phyloP scores from a whole-genome alignment of 257 asterid species.

The Ilex aquifolium region DNA sequence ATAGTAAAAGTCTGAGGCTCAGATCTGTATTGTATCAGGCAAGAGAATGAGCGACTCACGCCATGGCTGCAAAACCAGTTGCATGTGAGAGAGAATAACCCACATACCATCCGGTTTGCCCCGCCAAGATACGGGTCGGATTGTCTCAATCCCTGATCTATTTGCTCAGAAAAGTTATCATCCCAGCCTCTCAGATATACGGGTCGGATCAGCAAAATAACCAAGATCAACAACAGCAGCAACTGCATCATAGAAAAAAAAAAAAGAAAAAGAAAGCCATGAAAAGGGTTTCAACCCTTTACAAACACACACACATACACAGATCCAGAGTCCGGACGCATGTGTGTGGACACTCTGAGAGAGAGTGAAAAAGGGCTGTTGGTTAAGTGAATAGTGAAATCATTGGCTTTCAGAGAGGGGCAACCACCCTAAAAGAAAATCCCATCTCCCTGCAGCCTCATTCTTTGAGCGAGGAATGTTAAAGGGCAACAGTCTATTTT shows the following conservation, averaged over 20 bases:
- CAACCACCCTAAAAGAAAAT: constrained; percentile 27
- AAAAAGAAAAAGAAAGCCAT: too few relatives aligned
- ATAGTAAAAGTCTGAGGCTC: constrained; percentile 1
- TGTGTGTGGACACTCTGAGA: constrained; percentile 4
- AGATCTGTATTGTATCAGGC: constrained; percentile 3
- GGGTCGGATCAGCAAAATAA: neutral
- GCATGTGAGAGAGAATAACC: neutral
- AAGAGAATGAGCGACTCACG: neutral
- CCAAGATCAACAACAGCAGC: neutral
- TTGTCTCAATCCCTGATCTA: constrained; percentile 2
- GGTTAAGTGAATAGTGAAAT: constrained; percentile 7
- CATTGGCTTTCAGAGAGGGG: constrained; percentile 27
- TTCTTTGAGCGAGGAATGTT: neutral
- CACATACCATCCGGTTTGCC: constrained; percentile 7
- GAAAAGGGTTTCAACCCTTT: too few relatives aligned
- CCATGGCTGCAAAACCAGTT: constrained; percentile 8
- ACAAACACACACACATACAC: too few relatives aligned
- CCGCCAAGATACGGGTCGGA: constrained; percentile 15
- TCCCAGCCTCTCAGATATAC: constrained; percentile 12
- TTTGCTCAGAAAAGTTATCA: constrained; percentile 2
- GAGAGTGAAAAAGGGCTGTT: constrained; percentile 14
- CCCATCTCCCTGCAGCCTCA: constrained; percentile 9
- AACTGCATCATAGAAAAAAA: too few relatives aligned
- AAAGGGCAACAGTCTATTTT: too few relatives aligned
- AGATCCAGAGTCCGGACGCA: too few relatives aligned